Evolutionary conservation across 208 protist species (phyloP), one percentile per base, ranked within the genome.

Genomic region (Porcisia deanei): DNA sequence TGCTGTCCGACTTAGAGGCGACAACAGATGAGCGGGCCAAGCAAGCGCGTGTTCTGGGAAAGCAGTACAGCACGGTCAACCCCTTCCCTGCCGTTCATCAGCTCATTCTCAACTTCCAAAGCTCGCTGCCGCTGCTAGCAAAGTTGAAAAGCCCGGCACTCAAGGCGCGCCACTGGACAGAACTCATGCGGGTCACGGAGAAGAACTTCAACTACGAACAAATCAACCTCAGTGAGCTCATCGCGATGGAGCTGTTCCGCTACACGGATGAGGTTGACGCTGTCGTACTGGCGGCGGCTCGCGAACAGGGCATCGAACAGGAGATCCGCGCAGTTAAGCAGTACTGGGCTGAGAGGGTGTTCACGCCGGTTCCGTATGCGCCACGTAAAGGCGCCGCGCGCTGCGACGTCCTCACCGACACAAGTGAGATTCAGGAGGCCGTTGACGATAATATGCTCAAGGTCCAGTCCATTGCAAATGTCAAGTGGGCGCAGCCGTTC

Each of bases 391-490:
- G 88, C 73, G 76, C 94, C 83, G 68, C 92, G 79, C 86, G 97
- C 85, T 85, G 93, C 86, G 81, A 97, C 67, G 87, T 99, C 41
- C 93, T 99, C n/a, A 93, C 93, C 16, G 93, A 97, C 76, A 98
- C 97, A 45, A 94, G 92, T 54, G 98, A 99, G 37, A 99, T 99
- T 64, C 93, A 97, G 75, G 89, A 96, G 79, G 91, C 93, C n/a
- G 91, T 99, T 4, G 99, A 99, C 83, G 99, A 99, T 78, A 98
- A 99, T 87, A 98, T 96, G 63, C 94, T 99, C 75, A 99, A 98
- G 80, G 93, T 99, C 83, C 96, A 99, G 82, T 95, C 94, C 53
- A 99, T 99, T 82, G 90, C 91, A 6, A 98, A 96, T 71, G 98
- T 98, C 45, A 98, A 99, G 81, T 99, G 97, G 92, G 98, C 98